Evolutionary conservation across 1,284 basidiomycete genomes (phyloP), one percentile per base, ranked within the genome.

Genomic region (Lentinula novae-zelandiae): DNA sequence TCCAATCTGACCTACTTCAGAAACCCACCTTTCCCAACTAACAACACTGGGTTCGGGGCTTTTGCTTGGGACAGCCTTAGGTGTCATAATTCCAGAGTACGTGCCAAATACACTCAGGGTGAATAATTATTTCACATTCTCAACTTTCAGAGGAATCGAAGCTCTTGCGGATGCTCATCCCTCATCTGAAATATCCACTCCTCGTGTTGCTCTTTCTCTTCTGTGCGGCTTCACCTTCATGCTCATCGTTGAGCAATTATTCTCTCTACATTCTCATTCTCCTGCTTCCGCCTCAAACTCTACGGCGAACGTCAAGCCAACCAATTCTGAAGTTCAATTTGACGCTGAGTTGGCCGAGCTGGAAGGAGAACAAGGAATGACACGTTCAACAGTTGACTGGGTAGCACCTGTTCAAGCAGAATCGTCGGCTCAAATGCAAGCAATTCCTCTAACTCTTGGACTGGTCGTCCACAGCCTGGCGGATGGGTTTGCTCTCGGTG

Each of bases 31-130:
- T 55, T 79, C 79, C 33, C 73, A 77, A 34, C 71, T 90, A 46
- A 83, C 83, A 9, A 80, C 79, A 20, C 72, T 93, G 27, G 89
- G 92, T 22, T 90, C 89, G 34, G 95, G 95, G n/a, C 75, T 97
- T 17, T 80, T 97, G 27, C 81, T 96, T 27, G 95, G 95, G 13
- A 90, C 94, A 5, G 93, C 93, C 0, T 75, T 97, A 65, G 92
- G 93, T 9, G 86, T 97, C 34, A 93, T 97, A 68, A 90, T 97
- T 60, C 95, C 95, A 20, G 95, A 97, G 92, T 93, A 72, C 69
- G 89, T 80, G 48, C 34, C 31, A 62, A 40, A 40, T 8, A 55
- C 49, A 31, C 36, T 36, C 38, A 13, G 36, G 15, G 12, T 54
- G 27, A 39, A 52, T 40, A 36, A 39, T 27, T 33, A 17, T 17